Evolutionary conservation across 208 protist genomes (phyloP).

Genomic region (Crithidia brevicula): DNA sequence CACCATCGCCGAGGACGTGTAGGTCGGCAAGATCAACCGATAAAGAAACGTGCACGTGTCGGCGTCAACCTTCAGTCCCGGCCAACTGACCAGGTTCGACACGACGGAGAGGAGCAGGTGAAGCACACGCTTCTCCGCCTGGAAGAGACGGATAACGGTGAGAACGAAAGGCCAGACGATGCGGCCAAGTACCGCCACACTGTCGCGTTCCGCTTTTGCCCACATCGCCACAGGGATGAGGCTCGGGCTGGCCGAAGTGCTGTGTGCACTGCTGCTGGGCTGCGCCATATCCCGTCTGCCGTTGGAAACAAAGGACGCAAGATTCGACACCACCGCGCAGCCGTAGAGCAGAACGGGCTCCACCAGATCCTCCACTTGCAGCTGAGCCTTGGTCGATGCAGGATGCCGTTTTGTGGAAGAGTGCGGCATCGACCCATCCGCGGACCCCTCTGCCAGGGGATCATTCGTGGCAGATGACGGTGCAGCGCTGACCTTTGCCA

Average conservation of each 20-base stretch:
- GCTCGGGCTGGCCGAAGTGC: not conserved
- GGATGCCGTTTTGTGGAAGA: not conserved
- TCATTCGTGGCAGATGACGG: not conserved
- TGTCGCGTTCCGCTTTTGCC: not conserved
- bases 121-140: conserved; percentile 25
- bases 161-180: conserved; percentile 21
- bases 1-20: conserved; percentile 41
- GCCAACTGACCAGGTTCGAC: conserved; percentile 25
- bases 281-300: not conserved
- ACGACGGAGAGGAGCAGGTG: conserved; percentile 33
- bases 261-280: not conserved
- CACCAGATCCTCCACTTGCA: conserved; percentile 7
- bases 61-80: not conserved
- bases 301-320: conserved; percentile 16
- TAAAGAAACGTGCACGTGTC: conserved; percentile 22
- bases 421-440: too few relatives aligned
- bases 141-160: conserved; percentile 29
- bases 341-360: conserved; percentile 35
- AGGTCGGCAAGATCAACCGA: conserved; percentile 23
- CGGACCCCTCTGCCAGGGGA: too few relatives aligned
- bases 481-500: not conserved
- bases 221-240: not conserved
- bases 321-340: conserved; percentile 35
- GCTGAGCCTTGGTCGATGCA: conserved; percentile 7
- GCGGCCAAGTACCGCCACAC: not conserved